Evolutionary conservation across 768 basidiomycete genomes (phyloP), one percentile per base, ranked within the genome.

Genomic region (Suillus placidus): DNA sequence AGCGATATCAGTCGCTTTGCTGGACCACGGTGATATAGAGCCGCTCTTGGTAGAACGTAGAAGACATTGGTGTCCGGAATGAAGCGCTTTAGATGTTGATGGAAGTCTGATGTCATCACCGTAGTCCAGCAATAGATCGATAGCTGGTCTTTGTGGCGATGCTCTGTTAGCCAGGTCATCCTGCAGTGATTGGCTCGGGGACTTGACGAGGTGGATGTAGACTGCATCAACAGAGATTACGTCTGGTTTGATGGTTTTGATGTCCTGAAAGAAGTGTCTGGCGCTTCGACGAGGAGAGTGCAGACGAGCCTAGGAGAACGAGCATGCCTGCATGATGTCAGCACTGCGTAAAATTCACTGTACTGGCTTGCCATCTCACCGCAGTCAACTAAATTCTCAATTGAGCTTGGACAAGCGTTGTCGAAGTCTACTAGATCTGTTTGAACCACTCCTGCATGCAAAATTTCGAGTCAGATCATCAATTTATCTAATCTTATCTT

Each of bases 21-120:
- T 97, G 6, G 97, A 98, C 97, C 97, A 99, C 2, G 97, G 96
- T 5, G 97, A 98, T 71, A 99, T 91, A 4, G 96, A 95, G 4
- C 97, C 96, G 10, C 84, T 65, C 96, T 81, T 13, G 96, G 96
- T 7, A 92, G 80, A 47, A 97, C 88, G 74, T 88, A 97, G 49
- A 88, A 78, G 13, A 88, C 79, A 58, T 86, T 85, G 34, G n/a
- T 70, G 65, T 51, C 67, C 69, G 12, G 73, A 73, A 20, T 73
- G 72, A 60, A 81, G 71, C 34, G 76, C 72, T 26, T 74, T 68
- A 13, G 74, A 67, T 0, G 89, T 88, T 8, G 71, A 77, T 4
- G 80, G 74, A 4, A 88, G 76, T 4, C 83, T 80, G 67, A 86
- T 78, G 75, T 92, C 82, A 73, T 96, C 93, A 7, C 97, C 97